Evolutionary conservation across 2,329 filamentous ascomycete species (phyloP).

Genomic region (Kalmusia sp.): DNA sequence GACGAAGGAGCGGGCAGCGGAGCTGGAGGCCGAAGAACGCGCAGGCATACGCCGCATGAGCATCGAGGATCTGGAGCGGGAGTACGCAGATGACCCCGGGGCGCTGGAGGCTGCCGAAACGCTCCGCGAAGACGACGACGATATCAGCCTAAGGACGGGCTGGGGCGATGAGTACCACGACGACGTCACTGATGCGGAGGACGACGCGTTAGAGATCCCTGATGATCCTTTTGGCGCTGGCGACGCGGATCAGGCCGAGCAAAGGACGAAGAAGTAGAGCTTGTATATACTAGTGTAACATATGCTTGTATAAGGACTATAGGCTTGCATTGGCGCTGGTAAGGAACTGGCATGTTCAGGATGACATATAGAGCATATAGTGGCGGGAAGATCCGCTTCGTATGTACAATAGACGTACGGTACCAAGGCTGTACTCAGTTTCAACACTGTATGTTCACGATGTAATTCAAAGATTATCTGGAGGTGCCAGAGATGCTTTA

Average conservation of each 20-base stretch:
- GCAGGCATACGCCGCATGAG: slow-evolving; percentile 41
- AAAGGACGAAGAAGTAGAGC: slow-evolving; percentile 10
- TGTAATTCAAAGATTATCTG: too few species aligned
- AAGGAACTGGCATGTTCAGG: not conserved
- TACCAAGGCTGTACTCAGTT: not conserved
- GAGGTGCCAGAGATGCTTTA: too few species aligned
- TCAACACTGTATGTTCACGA: too few species aligned
- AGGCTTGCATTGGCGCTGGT: not conserved
- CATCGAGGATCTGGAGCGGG: slow-evolving; percentile 45
- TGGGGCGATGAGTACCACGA: slow-evolving; percentile 53
- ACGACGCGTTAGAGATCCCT: slow-evolving; percentile 49
- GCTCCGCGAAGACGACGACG: slow-evolving; percentile 58
- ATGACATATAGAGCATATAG: not conserved
- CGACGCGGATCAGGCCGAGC: slow-evolving; percentile 46
- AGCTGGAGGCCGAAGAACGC: slow-evolving; percentile 56
- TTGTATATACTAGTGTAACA: slow-evolving; percentile 1
- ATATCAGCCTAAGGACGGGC: slow-evolving; percentile 60
- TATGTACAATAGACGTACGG: not conserved
- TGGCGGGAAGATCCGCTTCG: not conserved
- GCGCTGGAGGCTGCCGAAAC: slow-evolving; percentile 48
- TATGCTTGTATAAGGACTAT: not conserved
- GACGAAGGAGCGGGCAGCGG: slow-evolving; percentile 57
- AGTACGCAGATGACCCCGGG: slow-evolving; percentile 55
- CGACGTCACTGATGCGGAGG: slow-evolving; percentile 50
- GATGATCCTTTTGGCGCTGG: slow-evolving; percentile 54